phyloP scores from a whole-genome alignment of 2,329 filamentous ascomycete genomes.

The Rhynchosporium graminicola region DNA sequence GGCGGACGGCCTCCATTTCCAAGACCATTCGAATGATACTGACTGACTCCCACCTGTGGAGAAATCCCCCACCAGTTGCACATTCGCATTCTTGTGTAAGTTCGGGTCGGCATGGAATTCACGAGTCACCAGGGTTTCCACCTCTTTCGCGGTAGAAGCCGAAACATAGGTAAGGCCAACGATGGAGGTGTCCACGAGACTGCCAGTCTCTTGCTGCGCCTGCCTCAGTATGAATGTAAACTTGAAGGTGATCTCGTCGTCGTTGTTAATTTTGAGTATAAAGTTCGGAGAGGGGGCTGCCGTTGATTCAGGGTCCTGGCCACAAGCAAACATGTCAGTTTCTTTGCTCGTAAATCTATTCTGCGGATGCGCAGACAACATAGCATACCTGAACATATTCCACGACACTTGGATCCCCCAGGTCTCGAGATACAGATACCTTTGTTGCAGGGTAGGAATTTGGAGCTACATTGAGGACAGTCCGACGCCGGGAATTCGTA shows the following conservation, averaged over 20 bases:
- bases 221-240: conserved; percentile 84
- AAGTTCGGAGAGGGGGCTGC: conserved; percentile 62
- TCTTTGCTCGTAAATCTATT: neutral
- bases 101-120: conserved; percentile 98
- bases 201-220: conserved; percentile 50
- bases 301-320: conserved; percentile 73
- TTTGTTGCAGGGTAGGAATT: conserved; percentile 85
- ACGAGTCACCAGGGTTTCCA: conserved; percentile 90
- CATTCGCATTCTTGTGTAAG: conserved; percentile 94
- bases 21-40: conserved; percentile 90
- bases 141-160: conserved; percentile 79
- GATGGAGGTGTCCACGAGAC: conserved; percentile 70
- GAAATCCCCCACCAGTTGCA: conserved; percentile 92
- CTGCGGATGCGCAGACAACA: neutral
- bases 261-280: conserved; percentile 82
- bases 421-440: conserved; percentile 70
- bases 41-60: conserved; percentile 79
- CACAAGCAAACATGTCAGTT: conserved; percentile 23
- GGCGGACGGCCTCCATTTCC: conserved; percentile 93
- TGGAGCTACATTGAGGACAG: conserved; percentile 74
- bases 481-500: conserved; percentile 76
- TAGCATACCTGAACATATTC: conserved; percentile 84
- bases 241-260: conserved; percentile 89
- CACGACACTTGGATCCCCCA: conserved; percentile 72
- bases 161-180: conserved; percentile 91